Evolutionary conservation across 768 basidiomycete species (phyloP), one percentile per base, ranked within the genome.

Genomic region (Flagelloscypha sp.): DNA sequence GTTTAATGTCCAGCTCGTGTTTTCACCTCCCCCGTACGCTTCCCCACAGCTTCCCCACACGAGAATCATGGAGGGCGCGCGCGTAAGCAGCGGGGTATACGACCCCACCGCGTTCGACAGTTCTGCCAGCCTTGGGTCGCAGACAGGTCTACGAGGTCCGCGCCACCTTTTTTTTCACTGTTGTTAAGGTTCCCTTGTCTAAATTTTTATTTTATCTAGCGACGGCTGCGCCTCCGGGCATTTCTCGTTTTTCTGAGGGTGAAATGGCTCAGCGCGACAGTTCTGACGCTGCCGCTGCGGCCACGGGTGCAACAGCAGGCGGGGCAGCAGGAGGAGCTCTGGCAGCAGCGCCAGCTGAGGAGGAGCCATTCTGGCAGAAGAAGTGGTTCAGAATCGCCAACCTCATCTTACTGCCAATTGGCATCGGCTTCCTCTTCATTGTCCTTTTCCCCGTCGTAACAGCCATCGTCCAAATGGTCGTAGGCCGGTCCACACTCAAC

Each of bases 371-470:
- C 37, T 80, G 77, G 60, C 79, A 73, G 52, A 69, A 62, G 42
- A 66, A 70, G 27, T 72, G 68, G 65, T 81, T 83, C 61, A 76
- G 82, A 40, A 67, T 81, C 41, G 64, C 68, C 19, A 62, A 64
- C 35, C 49, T 74, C 41, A 62, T 81, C 19, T 47, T 63, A 3
- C 54, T 66, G 12, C 65, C 70, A 5, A 47, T 83, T 11, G 72
- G 61, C 23, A 79, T 84, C 35, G 76, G 66, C 11, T 50, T 83
- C 24, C 54, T 84, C 13, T 84, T 84, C 55, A 70, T 84, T 41
- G 30, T 83, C 8, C 54, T 84, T 16, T 84, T 73, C 52, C 81
- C 81, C 5, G 76, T 84, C 37, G 62, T 84, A 37, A 67, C 57
- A 33, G 79, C 79, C 29, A 78, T 83, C 43, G 66, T 72, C 13